Base-by-base conservation (phyloP, 1,284 basidiomycete genomes). In the Sporisorium iseilematis-ciliati region DNA sequence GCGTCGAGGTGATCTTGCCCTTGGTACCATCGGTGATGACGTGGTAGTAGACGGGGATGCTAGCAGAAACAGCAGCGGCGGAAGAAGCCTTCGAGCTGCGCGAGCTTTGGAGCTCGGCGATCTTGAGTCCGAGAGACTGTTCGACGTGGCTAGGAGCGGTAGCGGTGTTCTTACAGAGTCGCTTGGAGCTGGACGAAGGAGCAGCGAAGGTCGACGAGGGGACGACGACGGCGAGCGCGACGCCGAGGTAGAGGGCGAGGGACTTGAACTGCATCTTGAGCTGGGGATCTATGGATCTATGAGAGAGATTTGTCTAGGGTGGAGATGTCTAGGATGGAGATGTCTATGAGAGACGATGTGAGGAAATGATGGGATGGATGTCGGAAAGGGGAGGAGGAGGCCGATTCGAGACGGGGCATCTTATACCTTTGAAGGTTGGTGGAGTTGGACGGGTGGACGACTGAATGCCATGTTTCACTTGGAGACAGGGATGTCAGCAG, bases 21-120 rank as follows among this genome's bases (percentile, higher is more conserved):
- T 71, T 70, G 57, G 57, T 60, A 25, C 75, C 78, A 18, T 72
- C 66, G 25, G 68, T 73, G 46, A 78, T 75, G 50, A 70, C 62
- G 66, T 80, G 68, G 40, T 50, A 78, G 75, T 72, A 68, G 35
- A 80, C 66, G 21, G 62, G 68, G 46, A 79, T 71, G 11, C 40
- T 33, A 3, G 59, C 52, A 10, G 67, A 54, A 20, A 65, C 74
- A 35, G 65, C 57, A 16, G 57, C 59, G 21, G 33, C 35, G 18
- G 31, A n/a, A n/a, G 5, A 43, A 33, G 29, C 29, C 8, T 29
- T 29, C 8, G 29, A 4, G 29, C 29, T 29, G 29, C 33, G 40
- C 12, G 53, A 45, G 51, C 25, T 50, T 21, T 35, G 21, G 50
- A 38, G n/a, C n/a, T 48, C 46, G 16, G 62, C 54, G 8, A 71